phyloP scores from a whole-genome alignment of 345 rosid species.

The Rhizophora apiculata region DNA sequence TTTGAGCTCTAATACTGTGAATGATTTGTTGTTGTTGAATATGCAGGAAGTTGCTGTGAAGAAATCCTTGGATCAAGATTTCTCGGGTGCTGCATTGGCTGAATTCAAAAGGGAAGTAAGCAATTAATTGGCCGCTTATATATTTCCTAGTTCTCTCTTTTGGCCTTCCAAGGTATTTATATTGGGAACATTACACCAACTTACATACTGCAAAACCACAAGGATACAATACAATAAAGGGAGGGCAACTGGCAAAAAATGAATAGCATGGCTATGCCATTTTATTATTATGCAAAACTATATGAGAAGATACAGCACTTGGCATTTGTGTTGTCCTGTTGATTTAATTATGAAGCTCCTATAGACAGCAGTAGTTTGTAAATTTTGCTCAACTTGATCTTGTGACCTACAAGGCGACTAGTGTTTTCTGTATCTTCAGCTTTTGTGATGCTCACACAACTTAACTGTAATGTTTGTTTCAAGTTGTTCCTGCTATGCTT shows the following conservation, averaged over 20 bases:
- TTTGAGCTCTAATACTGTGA: too few relatives aligned
- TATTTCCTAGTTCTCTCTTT: conserved; percentile 2
- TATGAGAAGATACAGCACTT: too few relatives aligned
- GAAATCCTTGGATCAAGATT: conserved; percentile 89
- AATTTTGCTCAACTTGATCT: background rate
- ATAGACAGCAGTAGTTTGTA: too few relatives aligned
- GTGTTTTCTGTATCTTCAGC: too few relatives aligned
- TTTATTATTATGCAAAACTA: background rate
- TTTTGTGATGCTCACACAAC: too few relatives aligned
- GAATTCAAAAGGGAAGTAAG: conserved; percentile 99
- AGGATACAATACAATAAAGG: background rate
- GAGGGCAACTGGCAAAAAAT: background rate
- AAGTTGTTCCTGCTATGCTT: background rate
- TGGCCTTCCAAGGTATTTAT: background rate
- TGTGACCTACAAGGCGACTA: background rate
- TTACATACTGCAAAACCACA: background rate
- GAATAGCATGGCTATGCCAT: conserved; percentile 2
- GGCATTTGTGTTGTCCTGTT: too few relatives aligned
- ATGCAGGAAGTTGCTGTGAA: too few relatives aligned
- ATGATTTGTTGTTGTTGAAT: too few relatives aligned
- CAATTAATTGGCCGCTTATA: conserved; percentile 20
- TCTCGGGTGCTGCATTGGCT: conserved; percentile 93
- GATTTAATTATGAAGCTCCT: too few relatives aligned
- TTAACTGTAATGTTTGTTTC: too few relatives aligned
- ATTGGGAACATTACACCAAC: background rate